Percentiles rank a stretch among this genome's conserved stretches.
These are phyloP conservation scores for Penicillium sp. DNA, from an alignment of 2,329 filamentous ascomycete species.

Conservation along the genomic window DNA sequence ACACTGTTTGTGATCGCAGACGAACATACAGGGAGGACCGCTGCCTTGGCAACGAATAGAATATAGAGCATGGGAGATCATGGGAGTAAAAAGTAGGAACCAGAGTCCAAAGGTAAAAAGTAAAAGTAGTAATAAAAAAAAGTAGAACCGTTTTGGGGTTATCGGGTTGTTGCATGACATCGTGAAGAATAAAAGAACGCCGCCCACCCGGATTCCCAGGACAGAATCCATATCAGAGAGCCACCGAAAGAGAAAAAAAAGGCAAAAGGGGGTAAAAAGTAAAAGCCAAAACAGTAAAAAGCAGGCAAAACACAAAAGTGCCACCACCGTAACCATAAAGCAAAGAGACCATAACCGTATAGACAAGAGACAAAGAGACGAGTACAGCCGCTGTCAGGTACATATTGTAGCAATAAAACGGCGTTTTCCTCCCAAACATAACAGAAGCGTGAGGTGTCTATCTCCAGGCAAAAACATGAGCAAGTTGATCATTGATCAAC, in stretches of 20 bases:
- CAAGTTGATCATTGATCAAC: slow-evolving; percentile 1
- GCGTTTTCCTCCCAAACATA: slow-evolving; percentile 11
- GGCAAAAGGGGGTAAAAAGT: not conserved
- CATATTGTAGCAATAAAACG: slow-evolving; percentile 1
- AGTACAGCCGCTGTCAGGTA: slow-evolving; percentile 1
- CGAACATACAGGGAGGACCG: not conserved
- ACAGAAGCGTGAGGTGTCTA: slow-evolving; percentile 14
- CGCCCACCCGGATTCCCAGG: slow-evolving; percentile 16
- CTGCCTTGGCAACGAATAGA: not conserved
- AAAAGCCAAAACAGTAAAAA: not conserved
- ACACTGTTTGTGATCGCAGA: not conserved
- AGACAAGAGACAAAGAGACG: slow-evolving; percentile 6
- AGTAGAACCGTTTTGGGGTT: slow-evolving; percentile 15
- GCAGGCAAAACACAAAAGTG: not conserved
- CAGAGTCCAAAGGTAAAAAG: not conserved
- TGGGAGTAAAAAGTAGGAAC: not conserved
- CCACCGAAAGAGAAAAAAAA: slow-evolving; percentile 5
- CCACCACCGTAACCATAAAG: slow-evolving; percentile 8
- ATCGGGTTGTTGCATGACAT: slow-evolving; percentile 23
- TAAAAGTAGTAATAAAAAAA: slow-evolving; percentile 1
- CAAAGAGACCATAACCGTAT: slow-evolving; percentile 11
- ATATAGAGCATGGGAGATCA: not conserved
- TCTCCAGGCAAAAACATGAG: slow-evolving; percentile 14
- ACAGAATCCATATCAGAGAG: slow-evolving; percentile 13
- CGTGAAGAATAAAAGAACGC: slow-evolving; percentile 27